These are phyloP conservation scores for Sarocladium strictum DNA, from an alignment of 2,329 filamentous ascomycete species.

Conservation along the genomic window DNA sequence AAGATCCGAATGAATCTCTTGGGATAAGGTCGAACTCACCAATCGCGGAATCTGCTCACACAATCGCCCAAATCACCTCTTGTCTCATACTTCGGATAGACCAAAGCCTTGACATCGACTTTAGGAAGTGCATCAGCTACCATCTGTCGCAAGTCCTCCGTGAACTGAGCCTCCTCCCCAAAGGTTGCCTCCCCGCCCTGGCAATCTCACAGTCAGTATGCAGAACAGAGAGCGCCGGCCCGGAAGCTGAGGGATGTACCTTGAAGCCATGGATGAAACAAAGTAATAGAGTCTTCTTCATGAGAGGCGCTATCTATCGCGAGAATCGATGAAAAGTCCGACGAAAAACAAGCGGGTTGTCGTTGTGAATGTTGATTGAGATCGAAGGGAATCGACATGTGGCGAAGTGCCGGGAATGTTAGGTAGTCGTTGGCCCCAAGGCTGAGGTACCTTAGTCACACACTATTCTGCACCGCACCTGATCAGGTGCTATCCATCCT, in stretches of 20 bases:
- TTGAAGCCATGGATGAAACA: slow-evolving; percentile 90
- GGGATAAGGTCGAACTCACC: slow-evolving; percentile 38
- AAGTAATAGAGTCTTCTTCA: slow-evolving; percentile 71
- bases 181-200: slow-evolving; percentile 76
- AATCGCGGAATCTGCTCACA: slow-evolving; percentile 69
- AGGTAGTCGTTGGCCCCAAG: neutral
- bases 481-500: neutral
- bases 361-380: neutral
- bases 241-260: slow-evolving; percentile 29
- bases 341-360: neutral
- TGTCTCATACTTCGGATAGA: slow-evolving; percentile 83
- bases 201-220: slow-evolving; percentile 6
- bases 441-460: neutral
- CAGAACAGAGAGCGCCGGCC: neutral
- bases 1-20: too few species aligned
- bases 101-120: slow-evolving; percentile 58
- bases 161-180: slow-evolving; percentile 58
- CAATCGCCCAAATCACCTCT: slow-evolving; percentile 67
- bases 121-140: slow-evolving; percentile 62
- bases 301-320: slow-evolving; percentile 11
- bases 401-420: neutral
- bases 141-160: slow-evolving; percentile 61
- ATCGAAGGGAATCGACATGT: neutral
- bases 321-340: neutral
- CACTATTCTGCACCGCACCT: neutral